These are phyloP conservation scores for Trypethelium eluteriae DNA, from an alignment of 495 filamentous ascomycete species.

Conservation along the genomic window DNA sequence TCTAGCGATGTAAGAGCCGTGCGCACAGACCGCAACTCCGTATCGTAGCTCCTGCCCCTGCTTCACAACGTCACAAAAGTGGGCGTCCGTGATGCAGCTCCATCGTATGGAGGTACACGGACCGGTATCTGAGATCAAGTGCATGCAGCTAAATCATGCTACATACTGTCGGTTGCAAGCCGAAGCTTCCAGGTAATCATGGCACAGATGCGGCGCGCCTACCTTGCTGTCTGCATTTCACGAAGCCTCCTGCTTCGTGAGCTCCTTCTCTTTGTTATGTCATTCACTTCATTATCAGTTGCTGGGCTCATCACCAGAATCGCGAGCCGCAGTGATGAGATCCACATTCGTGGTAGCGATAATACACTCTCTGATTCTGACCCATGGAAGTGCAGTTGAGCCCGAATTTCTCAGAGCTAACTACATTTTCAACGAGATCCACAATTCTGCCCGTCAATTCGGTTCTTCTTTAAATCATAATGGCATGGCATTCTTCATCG, in stretches of 20 bases:
- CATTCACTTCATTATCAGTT: background rate
- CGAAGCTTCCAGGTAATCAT: slow-evolving; percentile 6
- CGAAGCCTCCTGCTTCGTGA: background rate
- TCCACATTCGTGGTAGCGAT: background rate
- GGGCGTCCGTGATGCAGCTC: background rate
- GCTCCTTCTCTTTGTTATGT: slow-evolving; percentile 7
- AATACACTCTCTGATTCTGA: slow-evolving; percentile 7
- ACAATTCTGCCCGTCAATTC: slow-evolving; percentile 62
- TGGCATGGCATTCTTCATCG: slow-evolving; percentile 58
- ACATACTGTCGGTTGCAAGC: slow-evolving; percentile 4
- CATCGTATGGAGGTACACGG: background rate
- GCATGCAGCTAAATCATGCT: slow-evolving; percentile 11
- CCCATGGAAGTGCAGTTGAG: background rate
- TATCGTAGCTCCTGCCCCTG: background rate
- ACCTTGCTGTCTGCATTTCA: slow-evolving; percentile 1
- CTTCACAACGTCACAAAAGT: background rate
- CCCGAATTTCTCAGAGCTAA: slow-evolving; percentile 19
- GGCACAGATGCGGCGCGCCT: slow-evolving; percentile 4
- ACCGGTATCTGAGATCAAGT: background rate
- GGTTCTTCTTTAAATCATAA: slow-evolving; percentile 62
- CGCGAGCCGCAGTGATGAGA: background rate
- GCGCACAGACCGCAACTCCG: no score
- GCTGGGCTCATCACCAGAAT: background rate
- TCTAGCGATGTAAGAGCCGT: no score
- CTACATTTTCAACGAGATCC: slow-evolving; percentile 61